Conservation (phyloP, 345 rosid species). For the Hibiscus mutabilis region DNA sequence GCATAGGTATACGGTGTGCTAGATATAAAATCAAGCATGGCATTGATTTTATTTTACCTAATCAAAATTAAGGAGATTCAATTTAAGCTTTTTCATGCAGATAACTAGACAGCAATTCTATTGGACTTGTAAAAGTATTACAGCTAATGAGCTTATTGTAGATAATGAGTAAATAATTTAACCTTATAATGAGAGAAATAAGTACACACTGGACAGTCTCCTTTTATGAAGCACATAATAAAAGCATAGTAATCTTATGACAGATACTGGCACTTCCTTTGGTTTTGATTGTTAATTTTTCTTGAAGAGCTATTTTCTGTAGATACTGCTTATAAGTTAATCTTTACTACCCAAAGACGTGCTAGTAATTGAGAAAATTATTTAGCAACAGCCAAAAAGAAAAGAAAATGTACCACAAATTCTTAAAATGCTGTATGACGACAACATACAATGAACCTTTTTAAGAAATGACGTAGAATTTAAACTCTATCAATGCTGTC, state of each 20-base stretch:
- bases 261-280: not conserved
- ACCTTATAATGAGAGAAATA: not conserved
- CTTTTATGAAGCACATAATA: not conserved
- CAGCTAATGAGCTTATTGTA: not conserved
- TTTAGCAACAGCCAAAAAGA: not conserved
- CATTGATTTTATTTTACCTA: not conserved
- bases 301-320: not conserved
- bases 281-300: not conserved
- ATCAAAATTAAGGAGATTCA: not conserved
- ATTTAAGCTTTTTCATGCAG: not conserved
- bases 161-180: not conserved
- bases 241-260: not conserved
- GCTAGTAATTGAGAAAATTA: not conserved
- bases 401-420: not conserved
- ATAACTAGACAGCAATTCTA: not conserved
- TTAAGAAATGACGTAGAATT: not conserved
- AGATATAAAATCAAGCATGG: not conserved
- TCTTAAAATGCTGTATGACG: not conserved
- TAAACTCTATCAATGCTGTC: not conserved
- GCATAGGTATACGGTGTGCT: not conserved
- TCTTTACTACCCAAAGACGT: not conserved
- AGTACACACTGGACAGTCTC: not conserved
- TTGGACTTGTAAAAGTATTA: not conserved
- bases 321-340: not conserved
- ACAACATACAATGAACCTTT: not conserved